Base-by-base conservation (phyloP, 345 rosid species). In the Salix purpurea region DNA sequence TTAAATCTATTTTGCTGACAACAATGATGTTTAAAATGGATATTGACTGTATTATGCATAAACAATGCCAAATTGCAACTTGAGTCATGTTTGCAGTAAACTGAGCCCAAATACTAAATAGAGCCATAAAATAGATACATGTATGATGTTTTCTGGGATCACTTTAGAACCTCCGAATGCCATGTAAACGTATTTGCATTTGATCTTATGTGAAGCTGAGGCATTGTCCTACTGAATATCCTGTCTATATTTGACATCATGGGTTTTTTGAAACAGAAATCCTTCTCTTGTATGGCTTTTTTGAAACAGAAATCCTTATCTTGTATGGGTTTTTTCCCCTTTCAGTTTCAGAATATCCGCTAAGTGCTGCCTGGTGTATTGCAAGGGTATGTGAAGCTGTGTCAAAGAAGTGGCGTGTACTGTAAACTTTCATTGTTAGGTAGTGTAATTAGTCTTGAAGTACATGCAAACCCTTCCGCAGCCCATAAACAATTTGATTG, bases 351-450 rank as follows among this genome's bases (percentile, higher is more conserved):
- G 94, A 88, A 42, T 94, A 92, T 81, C 97, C 97, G 8, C 72
- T 92, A 71, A 91, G 95, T 72, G 97, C 97, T 67, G 98, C 97
- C 2, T 89, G 90, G 77, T 92, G 97, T 74, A 90, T 94, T 79
- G 76, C 89, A 67, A 91, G 91, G 78, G 85, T 92, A 74, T 90
- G 93, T 26, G 97, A 92, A 83, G 95, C 92, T 0, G 28, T 78
- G 65, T 42, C 81, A 2, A 62, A 56, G 34, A 78, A 78, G 26
- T 78, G 81, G 81, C 40, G 30, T 44, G 50, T 77, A 10, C 28
- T 64, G 65, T 77, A 60, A 72, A 50, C 50, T 2, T 15, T 12
- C 18, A 19, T 26, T 64, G 21, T 30, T 4, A 64, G 16, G 28
- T 40, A 24, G 9, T 28, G 5, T 1, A 60, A n/a, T 7, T 13